Evolutionary conservation across 2,329 filamentous ascomycete genomes (phyloP).

Genomic region (Lecanoromycetidae sp.): DNA sequence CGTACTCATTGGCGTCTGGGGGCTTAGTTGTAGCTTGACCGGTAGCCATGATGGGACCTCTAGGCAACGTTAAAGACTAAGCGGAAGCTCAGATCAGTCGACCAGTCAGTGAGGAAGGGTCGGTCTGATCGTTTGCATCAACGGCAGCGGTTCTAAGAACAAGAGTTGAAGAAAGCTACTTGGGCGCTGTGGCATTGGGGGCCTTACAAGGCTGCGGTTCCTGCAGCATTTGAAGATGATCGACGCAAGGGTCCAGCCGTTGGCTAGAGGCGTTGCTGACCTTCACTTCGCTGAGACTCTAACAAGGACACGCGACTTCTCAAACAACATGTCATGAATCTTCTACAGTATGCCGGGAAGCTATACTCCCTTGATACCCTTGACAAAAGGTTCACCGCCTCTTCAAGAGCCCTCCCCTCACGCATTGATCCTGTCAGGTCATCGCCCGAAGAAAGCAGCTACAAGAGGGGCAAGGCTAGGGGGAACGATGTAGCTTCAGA

Average conservation of each 20-base stretch:
- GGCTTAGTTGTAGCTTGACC: constrained; percentile 11
- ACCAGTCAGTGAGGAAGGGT: too few relatives aligned
- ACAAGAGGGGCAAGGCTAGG: constrained; percentile 26
- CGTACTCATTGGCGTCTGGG: constrained; percentile 19
- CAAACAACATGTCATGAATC: constrained; percentile 28
- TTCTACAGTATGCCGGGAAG: constrained; percentile 37
- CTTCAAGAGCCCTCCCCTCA: constrained; percentile 51
- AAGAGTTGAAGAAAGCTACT: too few relatives aligned
- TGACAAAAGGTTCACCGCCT: constrained; percentile 59
- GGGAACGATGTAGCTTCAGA: constrained; percentile 33
- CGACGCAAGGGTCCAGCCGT: background rate
- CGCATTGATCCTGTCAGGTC: constrained; percentile 27
- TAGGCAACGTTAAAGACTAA: too few relatives aligned
- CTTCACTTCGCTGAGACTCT: background rate
- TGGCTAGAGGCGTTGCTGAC: too few relatives aligned
- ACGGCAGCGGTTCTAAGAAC: too few relatives aligned
- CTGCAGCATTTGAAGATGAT: background rate
- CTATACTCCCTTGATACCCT: constrained; percentile 56
- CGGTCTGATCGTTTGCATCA: too few relatives aligned
- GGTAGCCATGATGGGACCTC: constrained; percentile 6
- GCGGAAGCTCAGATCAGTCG: too few relatives aligned
- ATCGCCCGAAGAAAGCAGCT: constrained; percentile 20
- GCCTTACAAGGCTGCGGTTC: too few relatives aligned
- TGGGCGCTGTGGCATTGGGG: too few relatives aligned
- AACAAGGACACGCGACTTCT: background rate